Evolutionary conservation across 495 filamentous ascomycete species (phyloP), one percentile per base, ranked within the genome.

Genomic region (Xylaria scruposa): DNA sequence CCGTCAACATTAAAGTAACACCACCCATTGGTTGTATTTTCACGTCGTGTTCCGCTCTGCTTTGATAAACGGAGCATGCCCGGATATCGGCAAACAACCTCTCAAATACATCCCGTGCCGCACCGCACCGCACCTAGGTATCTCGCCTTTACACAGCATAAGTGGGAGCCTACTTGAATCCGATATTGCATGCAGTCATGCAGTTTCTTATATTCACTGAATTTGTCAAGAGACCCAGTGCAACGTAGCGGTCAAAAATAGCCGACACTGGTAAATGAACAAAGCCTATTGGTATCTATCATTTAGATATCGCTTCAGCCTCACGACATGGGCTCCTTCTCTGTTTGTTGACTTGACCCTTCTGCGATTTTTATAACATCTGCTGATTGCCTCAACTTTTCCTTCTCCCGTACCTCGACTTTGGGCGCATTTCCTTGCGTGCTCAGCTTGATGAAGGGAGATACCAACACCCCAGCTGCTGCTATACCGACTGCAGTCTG

Each of bases 401-500:
- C 71, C 24, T 72, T 69, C 9, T 64, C 62, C 24, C 54, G 17
- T 26, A 67, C 71, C 40, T 64, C 69, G 24, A 67, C 71, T n/a
- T 76, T 72, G 8, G 73, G 73, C 9, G 73, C 58, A 67, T 83
- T 80, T 0, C 84, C 83, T 62, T 86, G 84, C 1, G 83, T 85
- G 2, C 80, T 79, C 42, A 85, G 70, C 21, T 77, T 79, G n/a
- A 85, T 77, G 70, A 85, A 85, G 17, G 79, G 81, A 24, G 83
- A 68, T 47, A 84, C 75, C 1, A 81, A 56, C 51, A 80, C 78
- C 68, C 72, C 77, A 70, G 51, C 85, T 78, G 70, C 88, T 75
- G 80, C 78, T 82, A 80, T 84, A 79, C 87, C 90, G 81, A 81
- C 83, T 79, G 82, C 87, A 79, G 83, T 89, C 85, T 75, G 87